Evolutionary conservation across 2,329 filamentous ascomycete genomes (phyloP).

Genomic region (Sclerotiophoma versabilis): DNA sequence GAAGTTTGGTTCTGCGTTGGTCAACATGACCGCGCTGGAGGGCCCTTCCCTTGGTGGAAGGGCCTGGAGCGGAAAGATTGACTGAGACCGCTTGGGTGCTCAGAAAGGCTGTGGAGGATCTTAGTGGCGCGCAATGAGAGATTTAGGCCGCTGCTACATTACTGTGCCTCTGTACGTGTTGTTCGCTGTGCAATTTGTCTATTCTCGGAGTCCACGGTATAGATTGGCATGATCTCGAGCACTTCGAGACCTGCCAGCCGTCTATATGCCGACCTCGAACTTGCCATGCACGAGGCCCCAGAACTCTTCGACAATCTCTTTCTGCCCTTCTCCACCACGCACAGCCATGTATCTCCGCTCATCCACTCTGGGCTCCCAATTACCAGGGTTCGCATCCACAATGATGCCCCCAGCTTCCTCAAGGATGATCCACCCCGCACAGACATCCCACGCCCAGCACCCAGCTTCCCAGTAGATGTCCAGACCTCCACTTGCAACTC

Average conservation of each 20-base stretch:
- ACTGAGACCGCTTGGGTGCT: constrained; percentile 37
- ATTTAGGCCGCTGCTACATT: constrained; percentile 37
- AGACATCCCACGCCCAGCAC: constrained; percentile 87
- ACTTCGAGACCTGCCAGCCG: constrained; percentile 5
- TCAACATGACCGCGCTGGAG: constrained; percentile 32
- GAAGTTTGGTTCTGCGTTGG: constrained; percentile 33
- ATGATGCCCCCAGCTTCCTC: constrained; percentile 76
- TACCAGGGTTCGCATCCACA: constrained; percentile 75
- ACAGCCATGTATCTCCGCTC: constrained; percentile 63
- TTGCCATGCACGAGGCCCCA: constrained; percentile 56
- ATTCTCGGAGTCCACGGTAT: not conserved
- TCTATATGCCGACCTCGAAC: constrained; percentile 52
- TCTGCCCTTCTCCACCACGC: constrained; percentile 55
- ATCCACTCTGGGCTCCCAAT: constrained; percentile 67
- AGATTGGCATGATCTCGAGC: constrained; percentile 3
- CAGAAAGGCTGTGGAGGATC: constrained; percentile 31
- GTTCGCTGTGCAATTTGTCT: not conserved
- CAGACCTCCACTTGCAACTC: constrained; percentile 72
- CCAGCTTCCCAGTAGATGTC: constrained; percentile 85
- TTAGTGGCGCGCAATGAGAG: constrained; percentile 41
- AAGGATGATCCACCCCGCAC: constrained; percentile 80
- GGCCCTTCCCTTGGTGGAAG: constrained; percentile 29
- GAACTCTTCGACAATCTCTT: constrained; percentile 57
- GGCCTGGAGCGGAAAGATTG: constrained; percentile 34
- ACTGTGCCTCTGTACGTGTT: constrained; percentile 1